These are phyloP conservation scores for Aphanomyces cochlioides DNA, from an alignment of 352 stramenopile species.

Conservation along the genomic window DNA sequence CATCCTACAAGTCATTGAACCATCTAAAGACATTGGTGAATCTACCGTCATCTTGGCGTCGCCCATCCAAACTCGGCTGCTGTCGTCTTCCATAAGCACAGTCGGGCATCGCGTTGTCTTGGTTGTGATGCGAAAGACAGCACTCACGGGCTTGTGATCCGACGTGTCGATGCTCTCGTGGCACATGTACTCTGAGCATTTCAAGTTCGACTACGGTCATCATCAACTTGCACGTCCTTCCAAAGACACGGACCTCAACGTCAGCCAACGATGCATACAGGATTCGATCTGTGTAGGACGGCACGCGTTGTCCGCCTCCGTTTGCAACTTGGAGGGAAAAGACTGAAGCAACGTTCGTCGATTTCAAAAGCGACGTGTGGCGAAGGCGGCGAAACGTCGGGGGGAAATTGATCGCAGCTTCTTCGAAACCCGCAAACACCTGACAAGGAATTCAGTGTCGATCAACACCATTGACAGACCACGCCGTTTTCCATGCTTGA, in stretches of 20 bases:
- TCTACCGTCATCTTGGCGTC: too few relatives aligned
- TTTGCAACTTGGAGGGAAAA: conserved; percentile 55
- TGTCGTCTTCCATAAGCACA: not conserved
- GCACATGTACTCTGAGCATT: conserved; percentile 67
- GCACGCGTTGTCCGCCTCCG: conserved; percentile 67
- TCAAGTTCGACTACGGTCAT: conserved; percentile 38
- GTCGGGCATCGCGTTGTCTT: conserved; percentile 1
- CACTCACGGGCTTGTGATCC: conserved; percentile 81
- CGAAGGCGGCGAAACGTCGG: conserved; percentile 78
- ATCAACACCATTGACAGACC: not conserved
- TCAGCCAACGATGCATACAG: conserved; percentile 65
- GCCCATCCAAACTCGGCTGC: not conserved
- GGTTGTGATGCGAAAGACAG: conserved; percentile 49
- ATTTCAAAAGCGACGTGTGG: conserved; percentile 40
- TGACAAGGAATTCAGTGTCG: conserved; percentile 39
- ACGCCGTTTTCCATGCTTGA: not conserved
- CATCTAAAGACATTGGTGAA: too few relatives aligned
- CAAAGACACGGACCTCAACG: conserved; percentile 1
- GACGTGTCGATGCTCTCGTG: conserved; percentile 70
- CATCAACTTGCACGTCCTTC: conserved; percentile 28
- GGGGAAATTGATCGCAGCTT: conserved; percentile 66
- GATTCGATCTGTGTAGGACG: conserved; percentile 88
- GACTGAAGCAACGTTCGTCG: conserved; percentile 23
- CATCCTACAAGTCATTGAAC: not conserved
- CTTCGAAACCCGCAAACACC: conserved; percentile 59